A percentile compares a stretch with the other conserved stretches of the same genome.
Evolutionary conservation across 345 rosid species (phyloP).

Genomic region (Lenwebbia sp.): DNA sequence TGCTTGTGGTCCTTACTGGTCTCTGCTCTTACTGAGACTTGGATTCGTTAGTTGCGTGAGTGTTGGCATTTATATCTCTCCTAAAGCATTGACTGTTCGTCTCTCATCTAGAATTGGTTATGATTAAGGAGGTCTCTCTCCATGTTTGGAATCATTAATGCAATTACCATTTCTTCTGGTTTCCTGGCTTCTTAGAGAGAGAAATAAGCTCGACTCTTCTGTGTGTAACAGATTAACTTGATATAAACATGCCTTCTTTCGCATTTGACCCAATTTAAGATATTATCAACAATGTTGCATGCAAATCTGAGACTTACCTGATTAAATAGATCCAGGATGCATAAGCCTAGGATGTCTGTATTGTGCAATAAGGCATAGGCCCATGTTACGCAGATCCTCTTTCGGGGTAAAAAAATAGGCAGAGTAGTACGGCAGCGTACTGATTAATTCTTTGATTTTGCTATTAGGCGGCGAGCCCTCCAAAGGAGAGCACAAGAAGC

Average conservation of each 20-base stretch:
- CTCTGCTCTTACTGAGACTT: not conserved
- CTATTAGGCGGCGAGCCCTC: slow-evolving; percentile 60
- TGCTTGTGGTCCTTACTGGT: not conserved
- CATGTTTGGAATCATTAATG: not conserved
- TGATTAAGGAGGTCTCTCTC: not conserved
- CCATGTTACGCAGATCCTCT: not conserved
- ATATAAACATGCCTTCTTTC: not conserved
- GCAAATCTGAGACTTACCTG: not conserved
- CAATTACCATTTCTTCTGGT: not conserved
- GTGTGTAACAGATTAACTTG: not conserved
- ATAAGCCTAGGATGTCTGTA: not conserved
- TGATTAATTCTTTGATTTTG: not conserved
- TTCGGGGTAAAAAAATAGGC: not conserved
- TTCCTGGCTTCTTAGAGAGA: not conserved
- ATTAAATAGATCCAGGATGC: not conserved
- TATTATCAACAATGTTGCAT: not conserved
- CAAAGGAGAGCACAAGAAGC: slow-evolving; percentile 86
- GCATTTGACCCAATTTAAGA: not conserved
- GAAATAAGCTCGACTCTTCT: not conserved
- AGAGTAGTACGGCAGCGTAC: not conserved
- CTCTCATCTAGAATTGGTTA: not conserved
- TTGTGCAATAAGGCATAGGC: not conserved
- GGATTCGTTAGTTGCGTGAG: not conserved
- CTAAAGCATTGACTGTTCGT: not conserved
- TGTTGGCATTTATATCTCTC: not conserved